Evolutionary conservation across 495 filamentous ascomycete genomes (phyloP).

Genomic region (Neurospora sp.): DNA sequence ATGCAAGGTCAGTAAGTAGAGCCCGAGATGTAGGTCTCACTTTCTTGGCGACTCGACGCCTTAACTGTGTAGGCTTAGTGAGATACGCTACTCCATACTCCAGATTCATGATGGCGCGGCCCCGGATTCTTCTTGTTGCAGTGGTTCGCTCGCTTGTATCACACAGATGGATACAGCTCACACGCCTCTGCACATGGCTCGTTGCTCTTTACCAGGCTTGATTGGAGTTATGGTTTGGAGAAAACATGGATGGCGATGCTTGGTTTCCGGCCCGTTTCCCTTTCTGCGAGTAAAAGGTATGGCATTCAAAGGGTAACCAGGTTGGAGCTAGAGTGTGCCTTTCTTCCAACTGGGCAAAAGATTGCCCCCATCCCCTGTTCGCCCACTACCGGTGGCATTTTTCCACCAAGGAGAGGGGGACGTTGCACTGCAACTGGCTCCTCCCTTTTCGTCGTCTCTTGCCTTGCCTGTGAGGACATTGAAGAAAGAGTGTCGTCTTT

Average conservation of each 20-base stretch:
- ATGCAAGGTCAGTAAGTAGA: neutral
- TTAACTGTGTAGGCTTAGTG: neutral
- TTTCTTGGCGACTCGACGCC: neutral
- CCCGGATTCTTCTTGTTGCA: neutral
- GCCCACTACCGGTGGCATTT: slow-evolving; percentile 2
- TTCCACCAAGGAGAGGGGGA: slow-evolving; percentile 12
- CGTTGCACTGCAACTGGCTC: neutral
- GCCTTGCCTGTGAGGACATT: neutral
- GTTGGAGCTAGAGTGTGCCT: slow-evolving; percentile 1
- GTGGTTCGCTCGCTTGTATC: neutral
- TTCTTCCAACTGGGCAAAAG: neutral
- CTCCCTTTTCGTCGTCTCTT: neutral
- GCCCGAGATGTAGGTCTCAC: neutral
- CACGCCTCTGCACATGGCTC: neutral
- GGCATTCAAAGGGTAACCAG: neutral
- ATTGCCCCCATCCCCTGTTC: slow-evolving; percentile 1
- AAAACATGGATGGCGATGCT: neutral
- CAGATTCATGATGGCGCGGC: neutral
- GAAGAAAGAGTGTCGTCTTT: neutral
- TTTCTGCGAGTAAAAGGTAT: neutral
- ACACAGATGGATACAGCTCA: neutral
- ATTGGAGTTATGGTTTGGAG: neutral
- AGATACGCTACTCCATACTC: neutral
- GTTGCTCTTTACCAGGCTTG: neutral
- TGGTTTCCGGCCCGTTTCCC: slow-evolving; percentile 5